Evolutionary conservation across 2,329 filamentous ascomycete genomes (phyloP).

Genomic region (Alternaria incomplexa): DNA sequence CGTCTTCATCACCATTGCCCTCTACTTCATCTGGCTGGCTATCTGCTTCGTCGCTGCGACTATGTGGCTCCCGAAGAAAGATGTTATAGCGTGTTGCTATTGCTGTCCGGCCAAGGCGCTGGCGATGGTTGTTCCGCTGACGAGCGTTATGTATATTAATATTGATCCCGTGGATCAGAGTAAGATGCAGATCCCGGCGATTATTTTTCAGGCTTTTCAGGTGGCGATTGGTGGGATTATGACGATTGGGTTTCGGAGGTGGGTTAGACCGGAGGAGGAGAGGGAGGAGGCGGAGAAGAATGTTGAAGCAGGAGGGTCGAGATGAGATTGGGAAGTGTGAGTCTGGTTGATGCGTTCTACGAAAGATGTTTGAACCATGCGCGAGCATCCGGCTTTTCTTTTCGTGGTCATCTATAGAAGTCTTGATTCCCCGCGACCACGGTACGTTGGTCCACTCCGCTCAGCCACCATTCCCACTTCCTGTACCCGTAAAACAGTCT

Average conservation of each 20-base stretch:
- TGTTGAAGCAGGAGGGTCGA: slow-evolving; percentile 4
- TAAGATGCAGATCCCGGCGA: slow-evolving; percentile 67
- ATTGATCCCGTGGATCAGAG: slow-evolving; percentile 61
- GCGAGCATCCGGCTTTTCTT: no score
- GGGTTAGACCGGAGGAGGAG: slow-evolving; percentile 63
- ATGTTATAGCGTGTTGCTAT: slow-evolving; percentile 74
- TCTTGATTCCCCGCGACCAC: no score
- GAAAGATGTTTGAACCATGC: background rate
- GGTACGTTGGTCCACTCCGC: no score
- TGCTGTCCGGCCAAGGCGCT: slow-evolving; percentile 77
- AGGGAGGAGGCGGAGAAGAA: slow-evolving; percentile 36
- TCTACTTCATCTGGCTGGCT: slow-evolving; percentile 67
- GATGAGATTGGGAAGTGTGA: background rate
- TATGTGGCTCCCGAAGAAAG: slow-evolving; percentile 62
- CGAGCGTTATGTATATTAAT: slow-evolving; percentile 70
- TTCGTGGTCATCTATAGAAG: no score
- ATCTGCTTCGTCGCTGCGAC: slow-evolving; percentile 65
- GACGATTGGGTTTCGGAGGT: slow-evolving; percentile 51
- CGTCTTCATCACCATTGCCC: slow-evolving; percentile 69
- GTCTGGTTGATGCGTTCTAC: background rate
- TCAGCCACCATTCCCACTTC: background rate
- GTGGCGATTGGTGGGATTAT: slow-evolving; percentile 51
- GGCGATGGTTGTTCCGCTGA: slow-evolving; percentile 71
- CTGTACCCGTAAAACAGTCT: background rate
- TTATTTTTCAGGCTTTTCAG: slow-evolving; percentile 61